phyloP scores from a whole-genome alignment of 169 alveolate species.

The Miamiensis avidus region DNA sequence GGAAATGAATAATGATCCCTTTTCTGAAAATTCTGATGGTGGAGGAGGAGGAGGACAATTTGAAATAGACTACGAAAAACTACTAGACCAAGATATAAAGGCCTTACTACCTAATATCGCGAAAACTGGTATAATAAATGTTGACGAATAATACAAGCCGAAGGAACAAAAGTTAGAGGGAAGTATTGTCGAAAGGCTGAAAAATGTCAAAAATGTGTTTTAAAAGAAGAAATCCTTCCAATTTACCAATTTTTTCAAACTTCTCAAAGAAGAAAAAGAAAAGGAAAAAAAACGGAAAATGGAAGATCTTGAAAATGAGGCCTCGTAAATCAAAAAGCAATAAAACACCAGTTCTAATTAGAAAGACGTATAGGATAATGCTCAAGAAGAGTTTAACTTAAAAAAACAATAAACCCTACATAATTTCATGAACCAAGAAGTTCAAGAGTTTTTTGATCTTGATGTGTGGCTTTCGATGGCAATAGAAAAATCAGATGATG shows the following conservation, averaged over 20 bases:
- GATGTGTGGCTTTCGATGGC: background rate
- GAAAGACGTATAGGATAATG: background rate
- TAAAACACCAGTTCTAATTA: background rate
- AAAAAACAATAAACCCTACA: too few relatives aligned
- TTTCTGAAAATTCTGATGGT: too few relatives aligned
- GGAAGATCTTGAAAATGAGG: background rate
- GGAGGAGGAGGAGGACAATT: background rate
- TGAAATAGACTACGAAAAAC: background rate
- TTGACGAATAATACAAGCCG: slow-evolving; percentile 22
- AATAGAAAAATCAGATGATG: background rate
- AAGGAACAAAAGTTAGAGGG: background rate
- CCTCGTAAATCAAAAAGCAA: background rate
- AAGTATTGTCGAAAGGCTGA: background rate
- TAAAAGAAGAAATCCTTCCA: too few relatives aligned
- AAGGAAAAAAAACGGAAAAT: background rate
- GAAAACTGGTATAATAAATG: slow-evolving; percentile 32
- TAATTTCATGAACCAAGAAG: background rate
- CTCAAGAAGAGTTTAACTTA: background rate
- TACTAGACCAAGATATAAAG: background rate
- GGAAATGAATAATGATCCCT: background rate
- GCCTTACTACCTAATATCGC: slow-evolving; percentile 27
- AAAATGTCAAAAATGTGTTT: background rate
- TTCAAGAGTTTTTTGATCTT: background rate
- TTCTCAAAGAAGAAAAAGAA: background rate
- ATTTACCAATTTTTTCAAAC: background rate